A percentile compares a stretch with the other conserved stretches of the same genome.
Conservation (phyloP, 345 rosid species). For the Syzygium grande region DNA sequence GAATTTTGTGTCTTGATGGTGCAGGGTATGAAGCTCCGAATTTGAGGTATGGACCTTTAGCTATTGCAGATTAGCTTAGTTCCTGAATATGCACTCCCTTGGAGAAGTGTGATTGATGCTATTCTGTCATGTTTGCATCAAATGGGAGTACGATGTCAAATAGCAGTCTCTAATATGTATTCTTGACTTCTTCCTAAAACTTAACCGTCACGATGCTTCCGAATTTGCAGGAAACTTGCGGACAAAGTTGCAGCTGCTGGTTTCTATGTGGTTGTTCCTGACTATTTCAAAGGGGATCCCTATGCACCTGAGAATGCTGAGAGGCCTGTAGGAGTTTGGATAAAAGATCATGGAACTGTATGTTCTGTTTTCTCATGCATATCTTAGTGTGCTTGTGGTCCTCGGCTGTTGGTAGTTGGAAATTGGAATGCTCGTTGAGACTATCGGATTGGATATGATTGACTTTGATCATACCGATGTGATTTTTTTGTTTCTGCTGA, state of each 20-base stretch:
- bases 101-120: not conserved
- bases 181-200: not conserved
- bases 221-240: conserved; percentile 47
- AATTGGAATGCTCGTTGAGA: not conserved
- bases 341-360: conserved; percentile 61
- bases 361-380: conserved; percentile 9
- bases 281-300: conserved; percentile 61
- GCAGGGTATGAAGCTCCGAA: conserved; percentile 85
- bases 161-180: not conserved
- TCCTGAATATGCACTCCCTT: not conserved
- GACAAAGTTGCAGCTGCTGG: conserved; percentile 80
- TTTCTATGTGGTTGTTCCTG: conserved; percentile 60
- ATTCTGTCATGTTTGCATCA: not conserved
- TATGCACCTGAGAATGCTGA: conserved; percentile 26
- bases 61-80: not conserved
- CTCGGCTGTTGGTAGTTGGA: not conserved
- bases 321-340: conserved; percentile 42
- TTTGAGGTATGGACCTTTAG: conserved; percentile 38
- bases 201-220: not conserved
- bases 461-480: not conserved
- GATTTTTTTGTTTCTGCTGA: not conserved
- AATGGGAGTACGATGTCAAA: not conserved
- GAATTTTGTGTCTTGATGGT: not conserved
- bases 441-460: not conserved
- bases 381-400: not conserved